These are phyloP conservation scores for Chamaecrista fasciculata DNA, from an alignment of 306 rosid species.

Conservation along the genomic window DNA sequence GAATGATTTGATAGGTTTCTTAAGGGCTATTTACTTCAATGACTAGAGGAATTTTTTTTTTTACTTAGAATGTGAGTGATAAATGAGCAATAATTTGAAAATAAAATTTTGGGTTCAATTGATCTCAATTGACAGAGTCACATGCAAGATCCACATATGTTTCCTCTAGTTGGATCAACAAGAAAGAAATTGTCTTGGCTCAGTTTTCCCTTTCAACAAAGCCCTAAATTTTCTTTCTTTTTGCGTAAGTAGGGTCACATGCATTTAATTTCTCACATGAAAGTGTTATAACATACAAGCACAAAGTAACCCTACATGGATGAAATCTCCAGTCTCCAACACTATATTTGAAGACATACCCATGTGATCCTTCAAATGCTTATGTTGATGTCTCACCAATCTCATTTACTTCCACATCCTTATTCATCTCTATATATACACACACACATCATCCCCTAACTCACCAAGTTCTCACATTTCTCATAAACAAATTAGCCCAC, in stretches of 20 bases:
- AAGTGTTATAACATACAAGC: not conserved
- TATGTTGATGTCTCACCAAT: not conserved
- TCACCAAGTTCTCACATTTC: too few species aligned
- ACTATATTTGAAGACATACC: not conserved
- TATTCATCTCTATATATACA: not conserved
- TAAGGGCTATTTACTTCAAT: too few species aligned
- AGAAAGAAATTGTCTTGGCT: not conserved
- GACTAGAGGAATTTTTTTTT: too few species aligned
- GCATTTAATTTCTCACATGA: not conserved
- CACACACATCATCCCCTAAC: too few species aligned
- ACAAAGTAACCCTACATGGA: not conserved
- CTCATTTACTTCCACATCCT: not conserved
- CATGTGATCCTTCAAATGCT: slow-evolving; percentile 10
- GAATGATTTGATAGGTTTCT: too few species aligned
- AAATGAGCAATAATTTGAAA: too few species aligned
- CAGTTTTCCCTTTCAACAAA: not conserved
- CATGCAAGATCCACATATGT: not conserved
- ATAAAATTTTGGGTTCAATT: too few species aligned
- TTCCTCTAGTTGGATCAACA: not conserved
- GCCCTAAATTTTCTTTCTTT: not conserved
- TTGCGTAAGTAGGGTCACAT: not conserved
- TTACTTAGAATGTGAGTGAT: too few species aligned
- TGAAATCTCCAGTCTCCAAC: not conserved
- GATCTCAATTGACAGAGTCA: slow-evolving; percentile 5
- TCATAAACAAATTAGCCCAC: not conserved